These are phyloP conservation scores for Skeletonema potamos DNA, from an alignment of 108 stramenopile species.

Conservation along the genomic window DNA sequence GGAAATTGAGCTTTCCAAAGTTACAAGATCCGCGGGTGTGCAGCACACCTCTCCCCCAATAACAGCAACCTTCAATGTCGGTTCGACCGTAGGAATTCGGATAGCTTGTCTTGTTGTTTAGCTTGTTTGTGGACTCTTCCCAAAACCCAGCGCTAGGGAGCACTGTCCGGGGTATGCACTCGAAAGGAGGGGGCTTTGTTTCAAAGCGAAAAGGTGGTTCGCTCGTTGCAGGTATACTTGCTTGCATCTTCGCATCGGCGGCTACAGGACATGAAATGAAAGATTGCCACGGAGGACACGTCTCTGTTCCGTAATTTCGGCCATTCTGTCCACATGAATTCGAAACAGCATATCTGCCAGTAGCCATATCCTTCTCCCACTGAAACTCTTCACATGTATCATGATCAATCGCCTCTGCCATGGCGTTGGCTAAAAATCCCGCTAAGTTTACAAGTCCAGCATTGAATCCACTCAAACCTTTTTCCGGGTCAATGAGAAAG, in stretches of 20 bases:
- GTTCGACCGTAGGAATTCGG: constrained; percentile 11
- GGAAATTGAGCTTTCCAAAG: constrained; percentile 32
- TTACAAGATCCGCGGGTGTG: constrained; percentile 27
- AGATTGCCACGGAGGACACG: constrained; percentile 23
- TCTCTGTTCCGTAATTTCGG: constrained; percentile 8
- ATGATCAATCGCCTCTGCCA: constrained; percentile 23
- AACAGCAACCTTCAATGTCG: constrained; percentile 34
- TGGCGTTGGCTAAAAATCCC: constrained; percentile 25
- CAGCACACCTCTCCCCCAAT: constrained; percentile 32
- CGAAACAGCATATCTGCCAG: constrained; percentile 13
- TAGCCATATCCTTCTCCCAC: constrained; percentile 9
- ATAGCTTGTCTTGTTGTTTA: neutral
- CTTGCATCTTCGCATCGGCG: constrained; percentile 16
- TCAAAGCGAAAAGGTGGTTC: constrained; percentile 15
- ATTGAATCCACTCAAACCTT: constrained; percentile 17
- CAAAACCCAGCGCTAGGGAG: constrained; percentile 18
- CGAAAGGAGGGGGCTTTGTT: constrained; percentile 5
- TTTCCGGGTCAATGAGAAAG: constrained; percentile 5
- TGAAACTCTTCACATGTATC: constrained; percentile 35
- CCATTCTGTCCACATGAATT: constrained; percentile 40
- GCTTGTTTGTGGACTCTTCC: constrained; percentile 3
- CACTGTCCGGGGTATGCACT: constrained; percentile 13
- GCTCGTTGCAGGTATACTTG: constrained; percentile 1
- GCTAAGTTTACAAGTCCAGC: constrained; percentile 36
- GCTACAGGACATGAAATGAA: constrained; percentile 21